These are phyloP conservation scores for Fusarium sp. DNA, from an alignment of 2,329 filamentous ascomycete species.

Conservation along the genomic window DNA sequence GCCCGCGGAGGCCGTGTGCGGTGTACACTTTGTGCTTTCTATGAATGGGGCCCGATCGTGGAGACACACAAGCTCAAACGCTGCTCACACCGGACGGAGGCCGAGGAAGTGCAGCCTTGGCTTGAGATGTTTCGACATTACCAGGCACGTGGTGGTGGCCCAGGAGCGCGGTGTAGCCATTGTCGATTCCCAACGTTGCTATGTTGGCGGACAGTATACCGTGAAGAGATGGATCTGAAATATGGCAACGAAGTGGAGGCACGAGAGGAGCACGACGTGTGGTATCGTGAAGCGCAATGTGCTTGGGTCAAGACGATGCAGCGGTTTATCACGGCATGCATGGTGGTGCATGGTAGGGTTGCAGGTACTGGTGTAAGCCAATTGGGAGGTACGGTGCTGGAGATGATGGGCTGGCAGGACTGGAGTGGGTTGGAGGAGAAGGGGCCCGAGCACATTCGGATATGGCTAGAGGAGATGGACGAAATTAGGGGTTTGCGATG, in stretches of 20 bases:
- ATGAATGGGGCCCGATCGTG: background rate
- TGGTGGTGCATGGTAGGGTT: background rate
- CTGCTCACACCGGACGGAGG: background rate
- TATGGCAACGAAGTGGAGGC: background rate
- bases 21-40: background rate
- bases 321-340: background rate
- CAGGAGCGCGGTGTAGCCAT: background rate
- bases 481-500: background rate
- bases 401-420: background rate
- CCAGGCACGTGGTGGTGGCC: background rate
- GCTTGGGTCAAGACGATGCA: background rate
- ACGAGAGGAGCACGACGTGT: background rate
- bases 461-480: background rate
- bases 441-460: background rate
- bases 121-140: background rate
- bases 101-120: background rate
- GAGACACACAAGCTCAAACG: background rate
- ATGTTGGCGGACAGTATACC: constrained; percentile 2
- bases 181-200: background rate
- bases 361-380: background rate
- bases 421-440: background rate
- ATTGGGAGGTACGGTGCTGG: background rate
- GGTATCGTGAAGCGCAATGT: background rate
- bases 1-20: background rate
- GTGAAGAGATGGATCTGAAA: background rate